Base-by-base conservation (phyloP, 495 filamentous ascomycete species). In the Haplographium delicatum region DNA sequence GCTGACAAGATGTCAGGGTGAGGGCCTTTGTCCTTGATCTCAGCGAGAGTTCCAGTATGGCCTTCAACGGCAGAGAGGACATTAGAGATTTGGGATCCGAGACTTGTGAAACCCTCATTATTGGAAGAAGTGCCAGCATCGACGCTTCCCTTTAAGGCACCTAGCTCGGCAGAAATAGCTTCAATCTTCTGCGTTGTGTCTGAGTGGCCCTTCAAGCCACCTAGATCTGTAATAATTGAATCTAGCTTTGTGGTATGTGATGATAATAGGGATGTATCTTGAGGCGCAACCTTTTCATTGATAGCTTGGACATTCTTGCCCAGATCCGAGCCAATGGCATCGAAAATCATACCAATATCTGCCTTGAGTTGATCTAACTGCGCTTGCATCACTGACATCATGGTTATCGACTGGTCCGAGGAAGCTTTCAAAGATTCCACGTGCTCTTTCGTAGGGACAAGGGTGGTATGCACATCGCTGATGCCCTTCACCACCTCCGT, bases 341-440 rank as follows among this genome's bases (percentile, higher is more conserved):
- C 42, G 4, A 55, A 45, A 20, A 61, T 48, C 4, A 15, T 16
- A 3, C 51, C 54, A 24, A 61, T 38, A 27, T 61, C 59, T 6
- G 30, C 26, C 39, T 55, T 46, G 31, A 61, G 34, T 38, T 61
- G 59, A 44, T 61, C 59, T 16, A 61, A 34, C 23, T 61, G 54
- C 27, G 47, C 54, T 44, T 61, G 59, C 34, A 61, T 28, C 24
- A 54, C 50, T 5, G 54, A 15, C 15, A 38, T 47, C 5, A 25
- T 50, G 0, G 53, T 60, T 45, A 15, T 47, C 34, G 53, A 57
- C 50, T 57, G 48, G 6, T 60, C 58, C 0, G 54, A 43, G 10
- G 23, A 44, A 4, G 35, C 11, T 25, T 53, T 54, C 44, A 60
- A 19, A 5, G 33, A 23, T 13, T 53, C 53, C 1, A 60, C 13